phyloP scores from a whole-genome alignment of 352 stramenopile species.

The Blastocystis sp. region DNA sequence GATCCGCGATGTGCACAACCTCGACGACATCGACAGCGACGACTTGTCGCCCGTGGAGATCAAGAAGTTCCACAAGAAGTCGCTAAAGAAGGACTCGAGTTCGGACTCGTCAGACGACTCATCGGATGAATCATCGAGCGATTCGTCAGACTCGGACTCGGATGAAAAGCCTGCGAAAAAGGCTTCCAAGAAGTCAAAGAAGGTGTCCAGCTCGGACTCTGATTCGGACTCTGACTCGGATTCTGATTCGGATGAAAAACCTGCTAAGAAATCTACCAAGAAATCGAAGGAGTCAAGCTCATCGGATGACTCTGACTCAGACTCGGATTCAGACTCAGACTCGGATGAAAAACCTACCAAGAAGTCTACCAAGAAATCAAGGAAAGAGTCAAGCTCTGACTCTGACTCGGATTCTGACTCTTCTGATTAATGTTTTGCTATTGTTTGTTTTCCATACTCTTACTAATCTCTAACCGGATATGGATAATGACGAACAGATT shows the following conservation, averaged over 20 bases:
- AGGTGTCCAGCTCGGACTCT: neutral
- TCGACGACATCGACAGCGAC: conserved; percentile 31
- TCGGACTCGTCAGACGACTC: neutral
- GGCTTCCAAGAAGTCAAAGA: neutral
- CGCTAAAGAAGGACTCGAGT: neutral
- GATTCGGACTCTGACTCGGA: conserved; percentile 1
- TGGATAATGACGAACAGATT: too few species aligned
- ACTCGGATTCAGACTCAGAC: neutral
- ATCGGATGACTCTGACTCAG: neutral
- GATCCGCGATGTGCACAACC: conserved; percentile 50
- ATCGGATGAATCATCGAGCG: neutral
- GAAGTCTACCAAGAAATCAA: neutral
- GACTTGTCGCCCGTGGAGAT: neutral
- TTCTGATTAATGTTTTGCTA: neutral
- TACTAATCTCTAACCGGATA: neutral
- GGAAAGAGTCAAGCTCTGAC: neutral
- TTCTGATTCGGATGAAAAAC: conserved; percentile 11
- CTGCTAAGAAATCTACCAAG: neutral
- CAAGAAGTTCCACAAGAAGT: conserved; percentile 50
- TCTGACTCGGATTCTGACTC: neutral
- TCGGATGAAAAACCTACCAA: neutral
- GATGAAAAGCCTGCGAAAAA: neutral
- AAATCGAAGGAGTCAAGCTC: neutral
- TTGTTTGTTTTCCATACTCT: neutral
- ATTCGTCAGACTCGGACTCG: neutral